These are phyloP conservation scores for Ilex aquifolium DNA, from an alignment of 257 asterid species.

Conservation along the genomic window DNA sequence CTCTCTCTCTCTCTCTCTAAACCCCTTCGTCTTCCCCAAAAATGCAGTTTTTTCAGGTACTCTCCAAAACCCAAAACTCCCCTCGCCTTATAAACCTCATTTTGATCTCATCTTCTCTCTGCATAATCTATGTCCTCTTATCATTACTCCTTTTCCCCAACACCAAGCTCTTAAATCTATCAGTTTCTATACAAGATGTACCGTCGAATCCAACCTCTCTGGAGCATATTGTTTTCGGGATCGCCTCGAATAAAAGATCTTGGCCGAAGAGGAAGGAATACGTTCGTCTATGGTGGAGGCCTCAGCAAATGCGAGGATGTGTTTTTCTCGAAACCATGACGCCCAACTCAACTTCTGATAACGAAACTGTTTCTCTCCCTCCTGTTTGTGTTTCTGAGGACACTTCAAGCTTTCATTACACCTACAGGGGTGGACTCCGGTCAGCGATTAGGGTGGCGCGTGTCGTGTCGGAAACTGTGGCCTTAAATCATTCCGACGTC, in stretches of 20 bases:
- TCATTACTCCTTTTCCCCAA: slow-evolving; percentile 24
- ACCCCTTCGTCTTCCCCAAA: not conserved
- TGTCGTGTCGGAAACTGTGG: slow-evolving; percentile 54
- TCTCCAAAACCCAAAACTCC: slow-evolving; percentile 20
- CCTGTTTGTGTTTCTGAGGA: slow-evolving; percentile 57
- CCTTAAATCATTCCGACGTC: slow-evolving; percentile 45
- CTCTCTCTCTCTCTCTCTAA: not conserved
- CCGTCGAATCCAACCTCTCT: slow-evolving; percentile 38
- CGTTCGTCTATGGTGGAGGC: slow-evolving; percentile 73
- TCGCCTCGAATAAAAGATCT: slow-evolving; percentile 50
- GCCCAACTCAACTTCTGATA: slow-evolving; percentile 11
- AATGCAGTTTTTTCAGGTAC: slow-evolving; percentile 32
- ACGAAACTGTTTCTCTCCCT: slow-evolving; percentile 30
- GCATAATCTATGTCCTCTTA: slow-evolving; percentile 24
- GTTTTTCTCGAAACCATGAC: slow-evolving; percentile 54
- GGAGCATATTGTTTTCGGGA: slow-evolving; percentile 71
- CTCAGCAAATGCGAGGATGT: slow-evolving; percentile 61
- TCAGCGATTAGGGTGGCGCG: slow-evolving; percentile 81
- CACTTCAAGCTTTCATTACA: slow-evolving; percentile 61
- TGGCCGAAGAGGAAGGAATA: slow-evolving; percentile 53
- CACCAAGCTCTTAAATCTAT: slow-evolving; percentile 13
- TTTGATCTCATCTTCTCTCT: slow-evolving; percentile 21
- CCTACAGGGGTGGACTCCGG: slow-evolving; percentile 46
- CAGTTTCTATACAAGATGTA: slow-evolving; percentile 18
- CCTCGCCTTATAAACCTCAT: slow-evolving; percentile 26